A percentile compares a stretch with the other conserved stretches of the same genome.
Evolutionary conservation across 2,329 filamentous ascomycete species (phyloP).

Genomic region (Tolypocladium ophioglossoides): DNA sequence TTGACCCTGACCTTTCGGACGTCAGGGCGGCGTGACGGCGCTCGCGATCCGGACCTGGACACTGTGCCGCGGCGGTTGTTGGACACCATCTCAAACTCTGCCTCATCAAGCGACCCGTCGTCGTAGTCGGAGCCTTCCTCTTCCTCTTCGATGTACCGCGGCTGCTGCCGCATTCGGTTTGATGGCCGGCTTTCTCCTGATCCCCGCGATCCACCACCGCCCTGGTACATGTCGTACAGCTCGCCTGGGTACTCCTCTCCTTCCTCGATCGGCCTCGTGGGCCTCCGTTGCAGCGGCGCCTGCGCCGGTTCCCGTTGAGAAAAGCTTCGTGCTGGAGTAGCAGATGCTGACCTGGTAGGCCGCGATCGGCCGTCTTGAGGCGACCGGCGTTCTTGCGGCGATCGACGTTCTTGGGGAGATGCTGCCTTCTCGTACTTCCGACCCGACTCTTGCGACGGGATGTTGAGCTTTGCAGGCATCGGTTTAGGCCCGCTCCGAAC

Average conservation of each 20-base stretch:
- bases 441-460: conserved; percentile 42
- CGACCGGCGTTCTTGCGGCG: conserved; percentile 24
- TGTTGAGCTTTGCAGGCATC: conserved; percentile 52
- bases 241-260: conserved; percentile 58
- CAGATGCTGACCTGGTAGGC: conserved; percentile 33
- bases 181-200: conserved; percentile 21
- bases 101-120: conserved; percentile 60
- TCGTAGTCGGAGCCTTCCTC: conserved; percentile 68
- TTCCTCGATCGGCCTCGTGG: conserved; percentile 31
- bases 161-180: conserved; percentile 26
- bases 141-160: conserved; percentile 69
- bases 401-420: conserved; percentile 28
- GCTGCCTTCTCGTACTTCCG: conserved; percentile 46
- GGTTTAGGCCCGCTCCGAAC: conserved; percentile 51
- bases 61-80: conserved; percentile 33
- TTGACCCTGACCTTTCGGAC: conserved; percentile 80
- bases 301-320: conserved; percentile 28
- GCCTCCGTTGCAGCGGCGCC: conserved; percentile 16
- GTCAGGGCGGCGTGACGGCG: conserved; percentile 51
- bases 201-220: conserved; percentile 26
- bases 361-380: conserved; percentile 26
- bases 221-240: conserved; percentile 53
- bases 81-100: conserved; percentile 70
- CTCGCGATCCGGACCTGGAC: conserved; percentile 39
- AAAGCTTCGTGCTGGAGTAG: conserved; percentile 31